Evolutionary conservation across 441 rosid genomes (phyloP).

Genomic region (Pelargonium cotyledonis): DNA sequence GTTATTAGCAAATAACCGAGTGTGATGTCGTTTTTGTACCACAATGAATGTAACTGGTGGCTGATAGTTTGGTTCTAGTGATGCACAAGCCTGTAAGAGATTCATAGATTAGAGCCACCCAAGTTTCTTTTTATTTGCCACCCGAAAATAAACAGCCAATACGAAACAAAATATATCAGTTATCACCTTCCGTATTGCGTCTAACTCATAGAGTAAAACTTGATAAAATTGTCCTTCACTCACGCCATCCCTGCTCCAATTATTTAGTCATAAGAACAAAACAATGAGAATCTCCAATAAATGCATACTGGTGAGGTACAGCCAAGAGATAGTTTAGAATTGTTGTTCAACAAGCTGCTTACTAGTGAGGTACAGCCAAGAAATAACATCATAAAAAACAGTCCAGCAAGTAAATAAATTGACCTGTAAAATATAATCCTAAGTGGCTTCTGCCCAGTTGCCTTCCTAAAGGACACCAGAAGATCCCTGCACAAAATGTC

Average conservation of each 20-base stretch:
- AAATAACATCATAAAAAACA: neutral
- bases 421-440: slow-evolving; percentile 94
- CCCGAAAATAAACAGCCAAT: neutral
- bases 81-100: slow-evolving; percentile 73
- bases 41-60: slow-evolving; percentile 91
- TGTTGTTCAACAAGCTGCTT: neutral
- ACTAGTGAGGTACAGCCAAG: neutral
- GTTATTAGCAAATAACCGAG: slow-evolving; percentile 86
- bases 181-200: slow-evolving; percentile 85
- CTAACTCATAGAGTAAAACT: slow-evolving; percentile 83
- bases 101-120: slow-evolving; percentile 11
- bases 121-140: neutral
- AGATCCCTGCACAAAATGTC: slow-evolving; percentile 58
- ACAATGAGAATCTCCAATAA: neutral
- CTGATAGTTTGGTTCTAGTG: slow-evolving; percentile 92
- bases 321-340: neutral
- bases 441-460: slow-evolving; percentile 91
- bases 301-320: neutral
- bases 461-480: slow-evolving; percentile 81
- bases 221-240: slow-evolving; percentile 98
- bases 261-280: neutral
- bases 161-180: neutral
- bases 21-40: slow-evolving; percentile 92
- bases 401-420: slow-evolving; percentile 4
- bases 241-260: slow-evolving; percentile 71